phyloP scores from a whole-genome alignment of 345 rosid genomes.

The Pseudoturritis turrita region DNA sequence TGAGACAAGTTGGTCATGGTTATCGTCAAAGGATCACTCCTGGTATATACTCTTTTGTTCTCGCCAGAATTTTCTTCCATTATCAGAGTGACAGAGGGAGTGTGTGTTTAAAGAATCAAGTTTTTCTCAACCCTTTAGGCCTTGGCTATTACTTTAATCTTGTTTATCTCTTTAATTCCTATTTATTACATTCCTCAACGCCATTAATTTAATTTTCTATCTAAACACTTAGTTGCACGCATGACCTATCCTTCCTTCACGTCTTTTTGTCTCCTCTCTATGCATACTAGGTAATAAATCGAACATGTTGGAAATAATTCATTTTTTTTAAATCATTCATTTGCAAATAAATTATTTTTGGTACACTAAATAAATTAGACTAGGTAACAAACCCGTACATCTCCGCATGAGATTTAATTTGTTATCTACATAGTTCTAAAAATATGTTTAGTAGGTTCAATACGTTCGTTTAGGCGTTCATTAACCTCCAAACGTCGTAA shows the following conservation, averaged over 20 bases:
- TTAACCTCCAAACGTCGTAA: too few species aligned
- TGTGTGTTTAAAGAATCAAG: constrained; percentile 4
- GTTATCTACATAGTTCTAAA: too few species aligned
- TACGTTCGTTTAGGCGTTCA: too few species aligned
- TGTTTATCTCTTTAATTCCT: neutral
- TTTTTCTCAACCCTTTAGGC: neutral
- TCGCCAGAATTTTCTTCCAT: neutral
- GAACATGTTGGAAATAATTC: too few species aligned
- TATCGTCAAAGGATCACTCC: constrained; percentile 27
- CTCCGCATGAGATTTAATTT: too few species aligned
- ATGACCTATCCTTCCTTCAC: constrained; percentile 26
- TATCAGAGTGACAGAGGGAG: constrained; percentile 27
- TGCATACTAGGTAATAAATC: neutral
- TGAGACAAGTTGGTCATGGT: constrained; percentile 23
- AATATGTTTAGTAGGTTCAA: too few species aligned
- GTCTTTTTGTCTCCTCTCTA: constrained; percentile 22
- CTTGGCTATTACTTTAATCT: neutral
- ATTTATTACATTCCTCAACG: constrained; percentile 22
- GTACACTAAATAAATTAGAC: too few species aligned
- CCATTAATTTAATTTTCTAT: neutral
- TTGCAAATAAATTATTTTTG: too few species aligned
- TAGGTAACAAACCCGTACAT: too few species aligned
- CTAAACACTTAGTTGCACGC: constrained; percentile 30
- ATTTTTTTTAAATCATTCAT: too few species aligned
- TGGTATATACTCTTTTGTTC: constrained; percentile 36